A percentile compares a stretch with the other conserved stretches of the same genome.
Evolutionary conservation across 306 rosid species (phyloP).

Genomic region (Neltuma alba): DNA sequence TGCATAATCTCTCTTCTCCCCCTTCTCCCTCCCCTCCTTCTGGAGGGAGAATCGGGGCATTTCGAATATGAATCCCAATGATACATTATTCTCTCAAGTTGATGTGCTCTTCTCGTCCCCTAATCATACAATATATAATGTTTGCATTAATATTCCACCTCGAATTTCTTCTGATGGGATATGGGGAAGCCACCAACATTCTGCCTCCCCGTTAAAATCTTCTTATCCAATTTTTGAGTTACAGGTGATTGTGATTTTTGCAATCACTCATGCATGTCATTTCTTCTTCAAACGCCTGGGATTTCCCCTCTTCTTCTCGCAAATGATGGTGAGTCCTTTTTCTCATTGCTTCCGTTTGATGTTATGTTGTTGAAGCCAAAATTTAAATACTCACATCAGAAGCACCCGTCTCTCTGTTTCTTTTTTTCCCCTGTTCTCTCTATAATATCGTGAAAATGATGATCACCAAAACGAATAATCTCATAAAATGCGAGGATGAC

Average conservation of each 20-base stretch:
- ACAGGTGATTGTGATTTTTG: constrained; percentile 51
- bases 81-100: neutral
- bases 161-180: constrained; percentile 46
- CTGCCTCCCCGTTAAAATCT: constrained; percentile 39
- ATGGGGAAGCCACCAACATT: constrained; percentile 19
- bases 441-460: neutral
- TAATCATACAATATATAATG: neutral
- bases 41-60: neutral
- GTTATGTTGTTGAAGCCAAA: neutral
- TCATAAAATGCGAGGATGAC: neutral
- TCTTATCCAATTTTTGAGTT: constrained; percentile 49
- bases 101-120: neutral
- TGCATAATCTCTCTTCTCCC: neutral
- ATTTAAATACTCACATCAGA: no score
- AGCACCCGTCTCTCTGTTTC: neutral
- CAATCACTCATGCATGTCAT: constrained; percentile 32
- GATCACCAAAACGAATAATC: neutral
- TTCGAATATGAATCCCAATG: neutral
- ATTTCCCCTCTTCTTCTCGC: constrained; percentile 52
- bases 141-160: constrained; percentile 39
- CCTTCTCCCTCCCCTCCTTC: neutral
- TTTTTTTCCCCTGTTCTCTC: no score
- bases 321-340: constrained; percentile 53
- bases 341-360: neutral
- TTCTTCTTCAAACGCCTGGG: constrained; percentile 47